phyloP scores from a whole-genome alignment of 2,329 filamentous ascomycete species.

The Fusarium veterinarium region DNA sequence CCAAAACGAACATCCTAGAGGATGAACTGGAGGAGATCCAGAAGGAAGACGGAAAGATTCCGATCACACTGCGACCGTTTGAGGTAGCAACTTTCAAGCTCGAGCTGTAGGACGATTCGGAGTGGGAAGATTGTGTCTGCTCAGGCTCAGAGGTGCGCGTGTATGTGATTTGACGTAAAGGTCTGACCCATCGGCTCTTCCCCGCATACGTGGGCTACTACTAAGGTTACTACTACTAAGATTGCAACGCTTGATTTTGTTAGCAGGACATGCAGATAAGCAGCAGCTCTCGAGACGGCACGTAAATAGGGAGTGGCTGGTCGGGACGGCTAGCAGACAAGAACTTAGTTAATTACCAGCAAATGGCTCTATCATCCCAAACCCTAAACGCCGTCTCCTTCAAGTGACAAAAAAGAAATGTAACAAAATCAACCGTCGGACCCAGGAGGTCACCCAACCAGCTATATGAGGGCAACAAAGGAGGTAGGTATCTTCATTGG shows the following conservation, averaged over 20 bases:
- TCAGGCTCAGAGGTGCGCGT: slow-evolving; percentile 31
- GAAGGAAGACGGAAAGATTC: slow-evolving; percentile 61
- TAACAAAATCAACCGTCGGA: slow-evolving; percentile 9
- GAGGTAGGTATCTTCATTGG: slow-evolving; percentile 28
- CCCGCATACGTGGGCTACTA: not conserved
- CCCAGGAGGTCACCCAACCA: not conserved
- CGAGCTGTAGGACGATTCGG: slow-evolving; percentile 55
- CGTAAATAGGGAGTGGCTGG: not conserved
- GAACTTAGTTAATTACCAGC: slow-evolving; percentile 29
- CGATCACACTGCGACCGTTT: slow-evolving; percentile 79
- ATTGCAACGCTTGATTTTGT: not conserved
- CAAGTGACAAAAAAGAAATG: slow-evolving; percentile 9
- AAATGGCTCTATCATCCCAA: slow-evolving; percentile 40
- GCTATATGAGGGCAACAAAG: slow-evolving; percentile 1
- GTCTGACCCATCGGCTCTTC: not conserved
- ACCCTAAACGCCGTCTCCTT: slow-evolving; percentile 41
- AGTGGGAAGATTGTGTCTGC: slow-evolving; percentile 44
- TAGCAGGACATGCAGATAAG: not conserved
- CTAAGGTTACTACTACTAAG: not conserved
- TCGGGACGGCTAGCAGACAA: slow-evolving; percentile 23
- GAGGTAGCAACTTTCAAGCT: slow-evolving; percentile 87
- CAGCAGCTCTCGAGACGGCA: not conserved
- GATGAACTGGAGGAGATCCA: slow-evolving; percentile 80
- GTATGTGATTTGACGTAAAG: slow-evolving; percentile 16
- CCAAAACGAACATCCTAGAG: slow-evolving; percentile 88